These are phyloP conservation scores for Raddia guianensis DNA, from an alignment of 176 grass and related monocot genomes.

Conservation along the genomic window DNA sequence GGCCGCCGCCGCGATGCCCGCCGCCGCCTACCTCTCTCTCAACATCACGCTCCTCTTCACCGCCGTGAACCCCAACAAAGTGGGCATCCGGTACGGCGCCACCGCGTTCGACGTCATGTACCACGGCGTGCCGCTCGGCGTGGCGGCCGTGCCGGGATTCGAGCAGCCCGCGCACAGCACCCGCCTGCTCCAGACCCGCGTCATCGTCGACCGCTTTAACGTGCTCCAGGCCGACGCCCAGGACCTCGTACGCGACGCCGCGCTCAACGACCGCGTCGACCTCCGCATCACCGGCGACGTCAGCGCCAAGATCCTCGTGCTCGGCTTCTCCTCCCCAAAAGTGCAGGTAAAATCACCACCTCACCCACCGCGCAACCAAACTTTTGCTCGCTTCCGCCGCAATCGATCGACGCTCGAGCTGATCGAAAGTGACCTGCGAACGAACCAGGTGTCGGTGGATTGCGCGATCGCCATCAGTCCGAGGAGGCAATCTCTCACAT, in stretches of 20 bases:
- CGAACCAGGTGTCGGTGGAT: constrained; percentile 84
- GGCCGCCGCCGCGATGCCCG: constrained; percentile 1
- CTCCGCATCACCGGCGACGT: constrained; percentile 94
- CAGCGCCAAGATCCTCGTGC: constrained; percentile 80
- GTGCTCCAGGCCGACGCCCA: constrained; percentile 88
- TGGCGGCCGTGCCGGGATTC: constrained; percentile 80
- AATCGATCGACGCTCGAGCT: background rate
- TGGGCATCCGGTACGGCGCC: constrained; percentile 83
- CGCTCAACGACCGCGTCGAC: constrained; percentile 85
- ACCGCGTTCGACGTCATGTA: constrained; percentile 92
- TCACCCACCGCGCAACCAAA: background rate
- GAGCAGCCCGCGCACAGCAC: constrained; percentile 91
- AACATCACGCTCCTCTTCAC: constrained; percentile 98
- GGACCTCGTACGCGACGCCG: constrained; percentile 87
- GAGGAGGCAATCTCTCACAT: constrained; percentile 83
- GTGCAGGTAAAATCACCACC: constrained; percentile 58
- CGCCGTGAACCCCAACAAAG: constrained; percentile 90
- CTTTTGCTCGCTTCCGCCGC: constrained; percentile 23
- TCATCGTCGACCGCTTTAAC: constrained; percentile 93
- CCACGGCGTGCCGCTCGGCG: constrained; percentile 87
- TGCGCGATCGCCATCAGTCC: constrained; percentile 95
- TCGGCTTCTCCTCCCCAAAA: constrained; percentile 87
- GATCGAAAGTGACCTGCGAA: constrained; percentile 35
- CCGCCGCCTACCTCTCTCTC: constrained; percentile 88
- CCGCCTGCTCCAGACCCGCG: constrained; percentile 76